Base-by-base conservation (phyloP, 345 rosid species). In the Arabidopsis suecica region DNA sequence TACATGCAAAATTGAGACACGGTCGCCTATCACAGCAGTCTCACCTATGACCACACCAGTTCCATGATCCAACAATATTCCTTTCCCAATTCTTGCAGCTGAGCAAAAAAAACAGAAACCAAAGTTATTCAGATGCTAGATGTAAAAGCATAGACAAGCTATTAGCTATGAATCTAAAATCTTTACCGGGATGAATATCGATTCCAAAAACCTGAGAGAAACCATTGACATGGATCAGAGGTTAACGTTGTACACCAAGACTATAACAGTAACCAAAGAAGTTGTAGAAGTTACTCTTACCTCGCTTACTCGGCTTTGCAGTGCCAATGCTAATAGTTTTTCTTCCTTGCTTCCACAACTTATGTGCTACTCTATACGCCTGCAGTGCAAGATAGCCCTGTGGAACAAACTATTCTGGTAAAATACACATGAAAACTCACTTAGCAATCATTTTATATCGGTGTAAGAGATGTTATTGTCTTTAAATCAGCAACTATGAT, bases 61-160 rank as follows among this genome's bases (percentile, higher is more conserved):
- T 22, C 86, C 98, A 73, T 93, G 96, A 83, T 90, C 98, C 80
- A 93, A 71, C 64, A 90, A 67, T 81, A 90, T 83, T 7, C 90
- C 93, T 6, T 93, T 87, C 25, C 98, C 98, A 77, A 93, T 86
- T 80, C 55, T 84, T 68, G 98, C 93, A 79, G 96, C 98, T 90
- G 76, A 45, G 56, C 16, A n/a, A n/a, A 55, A 3, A 16, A 12
- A 55, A 51, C 1, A 25, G 28, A 25, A 25, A 28, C 3, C 32
- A 28, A 28, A 47, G 34, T 50, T 22, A 37, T 5, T 36, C 28
- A 36, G 16, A 61, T 11, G 41, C 4, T 12, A 48, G 41, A 44
- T 13, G 44, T 57, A 14, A 40, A 23, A 57, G 44, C 32, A 28
- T 62, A 63, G 50, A 25, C 57, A 51, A 32, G 32, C 18, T 41